Evolutionary conservation across 352 stramenopile species (phyloP), one percentile per base, ranked within the genome.

Genomic region (Phytophthora crassamura): DNA sequence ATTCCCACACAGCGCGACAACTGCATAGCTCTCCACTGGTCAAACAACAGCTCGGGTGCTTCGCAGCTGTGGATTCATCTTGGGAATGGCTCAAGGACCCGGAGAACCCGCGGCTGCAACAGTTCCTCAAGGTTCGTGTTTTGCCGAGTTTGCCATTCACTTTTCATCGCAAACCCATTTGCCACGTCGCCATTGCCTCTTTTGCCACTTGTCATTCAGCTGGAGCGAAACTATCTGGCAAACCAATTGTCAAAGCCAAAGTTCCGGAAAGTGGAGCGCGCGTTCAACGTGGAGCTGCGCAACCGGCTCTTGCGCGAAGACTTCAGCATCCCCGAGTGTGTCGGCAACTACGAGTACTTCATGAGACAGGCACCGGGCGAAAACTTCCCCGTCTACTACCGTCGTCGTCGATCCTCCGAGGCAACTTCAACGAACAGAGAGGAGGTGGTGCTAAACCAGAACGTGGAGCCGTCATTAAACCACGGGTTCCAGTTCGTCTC

Each of bases 331-430:
- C 84, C 87, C 2, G 87, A 95, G 57, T 77, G 77, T 53, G 90
- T 95, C 42, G 85, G 87, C 42, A 59, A 67, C 10, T 92, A 78
- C 54, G 80, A 91, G 34, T 95, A 95, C 62, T 93, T 83, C 59
- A 86, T 90, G 65, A 71, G 71, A 7, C 82, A 93, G 54, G 52
- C 66, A 4, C 71, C 80, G 0, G 61, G 79, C 2, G 67, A 90
- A 38, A 95, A 95, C 59, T 95, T 88, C 46, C 85, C 82, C 1
- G 82, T 92, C 25, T 95, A 94, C 61, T 93, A 86, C 52, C 87
- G 87, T 12, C 74, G 72, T 16, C 70, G 75, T n/a, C 55, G 67
- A 16, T 57, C 16, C 38, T 67, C 46, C 10, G 36, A 58, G 20
- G 43, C 40, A 50, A 56, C 41, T 51, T 61, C 55, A 62, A 59